phyloP scores from a whole-genome alignment of 2,329 filamentous ascomycete genomes.

The Bipolaris bicolor region DNA sequence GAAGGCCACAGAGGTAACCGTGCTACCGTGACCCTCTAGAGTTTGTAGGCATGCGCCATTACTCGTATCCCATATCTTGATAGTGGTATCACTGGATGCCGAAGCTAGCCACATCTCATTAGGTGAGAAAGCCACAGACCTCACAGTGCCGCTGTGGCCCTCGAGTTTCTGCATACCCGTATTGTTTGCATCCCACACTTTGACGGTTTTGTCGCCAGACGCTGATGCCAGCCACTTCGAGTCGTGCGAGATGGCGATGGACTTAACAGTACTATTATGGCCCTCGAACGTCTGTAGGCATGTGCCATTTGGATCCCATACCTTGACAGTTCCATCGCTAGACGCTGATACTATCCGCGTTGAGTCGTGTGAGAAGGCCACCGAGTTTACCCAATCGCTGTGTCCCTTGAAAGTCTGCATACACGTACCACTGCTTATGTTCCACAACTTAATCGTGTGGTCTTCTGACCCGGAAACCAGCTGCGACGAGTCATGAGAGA shows the following conservation, averaged over 20 bases:
- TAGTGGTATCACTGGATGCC: neutral
- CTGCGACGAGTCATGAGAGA: constrained; percentile 8
- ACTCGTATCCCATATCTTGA: neutral
- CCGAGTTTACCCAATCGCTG: neutral
- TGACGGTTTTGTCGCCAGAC: neutral
- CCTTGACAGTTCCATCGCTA: constrained; percentile 19
- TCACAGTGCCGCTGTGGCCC: neutral
- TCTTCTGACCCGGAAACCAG: neutral
- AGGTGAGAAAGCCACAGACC: neutral
- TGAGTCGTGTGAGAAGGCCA: constrained; percentile 2
- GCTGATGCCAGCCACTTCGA: neutral
- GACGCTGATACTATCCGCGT: constrained; percentile 15
- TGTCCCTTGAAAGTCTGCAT: constrained; percentile 17
- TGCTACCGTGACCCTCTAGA: constrained; percentile 14
- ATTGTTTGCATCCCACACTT: neutral
- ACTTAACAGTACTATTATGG: neutral
- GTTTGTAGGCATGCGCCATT: constrained; percentile 12
- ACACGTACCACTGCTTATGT: constrained; percentile 19
- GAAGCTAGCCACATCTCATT: neutral
- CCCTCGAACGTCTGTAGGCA: neutral
- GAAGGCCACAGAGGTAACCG: constrained; percentile 5
- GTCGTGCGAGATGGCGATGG: neutral
- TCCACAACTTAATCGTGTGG: constrained; percentile 25
- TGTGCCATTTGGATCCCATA: constrained; percentile 8
- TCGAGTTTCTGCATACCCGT: constrained; percentile 7